Evolutionary conservation across 1,284 basidiomycete genomes (phyloP).

Genomic region (Gomphus bonarii): DNA sequence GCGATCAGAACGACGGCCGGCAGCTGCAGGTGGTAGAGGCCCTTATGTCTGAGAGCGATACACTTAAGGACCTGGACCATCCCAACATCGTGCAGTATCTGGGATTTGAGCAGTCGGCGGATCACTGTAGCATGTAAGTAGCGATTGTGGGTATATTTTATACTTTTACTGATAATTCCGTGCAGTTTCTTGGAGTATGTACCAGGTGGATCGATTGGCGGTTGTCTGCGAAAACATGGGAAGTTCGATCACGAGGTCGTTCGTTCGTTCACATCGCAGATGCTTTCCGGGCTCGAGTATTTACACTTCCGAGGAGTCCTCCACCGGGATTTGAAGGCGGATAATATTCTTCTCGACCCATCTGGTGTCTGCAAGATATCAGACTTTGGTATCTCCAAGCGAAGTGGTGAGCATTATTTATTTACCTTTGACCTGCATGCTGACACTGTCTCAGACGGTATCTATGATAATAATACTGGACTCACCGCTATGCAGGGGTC

Average conservation of each 20-base stretch:
- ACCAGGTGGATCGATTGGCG: conserved; percentile 93
- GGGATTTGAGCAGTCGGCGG: conserved; percentile 90
- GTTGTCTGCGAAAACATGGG: conserved; percentile 86
- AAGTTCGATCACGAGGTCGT: conserved; percentile 90
- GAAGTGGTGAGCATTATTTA: conserved; percentile 31
- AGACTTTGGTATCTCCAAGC: conserved; percentile 95
- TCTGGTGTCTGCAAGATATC: conserved; percentile 95
- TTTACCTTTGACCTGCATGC: neutral
- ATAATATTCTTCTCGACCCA: conserved; percentile 95
- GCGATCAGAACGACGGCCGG: conserved; percentile 81
- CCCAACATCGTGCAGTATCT: conserved; percentile 96
- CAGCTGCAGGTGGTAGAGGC: conserved; percentile 86
- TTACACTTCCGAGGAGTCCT: conserved; percentile 88
- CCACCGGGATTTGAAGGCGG: conserved; percentile 95
- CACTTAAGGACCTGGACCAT: conserved; percentile 93
- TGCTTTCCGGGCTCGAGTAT: conserved; percentile 87
- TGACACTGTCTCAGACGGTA: conserved; percentile 45
- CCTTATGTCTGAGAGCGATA: conserved; percentile 89
- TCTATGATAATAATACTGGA: conserved; percentile 68
- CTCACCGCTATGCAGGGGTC: conserved; percentile 92
- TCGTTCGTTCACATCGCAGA: conserved; percentile 89
- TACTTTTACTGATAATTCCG: conserved; percentile 4
- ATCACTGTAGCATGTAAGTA: conserved; percentile 86
- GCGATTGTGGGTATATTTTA: neutral
- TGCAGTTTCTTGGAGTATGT: conserved; percentile 93